phyloP scores from a whole-genome alignment of 208 protist species.

The Leishmania martiniquensis region DNA sequence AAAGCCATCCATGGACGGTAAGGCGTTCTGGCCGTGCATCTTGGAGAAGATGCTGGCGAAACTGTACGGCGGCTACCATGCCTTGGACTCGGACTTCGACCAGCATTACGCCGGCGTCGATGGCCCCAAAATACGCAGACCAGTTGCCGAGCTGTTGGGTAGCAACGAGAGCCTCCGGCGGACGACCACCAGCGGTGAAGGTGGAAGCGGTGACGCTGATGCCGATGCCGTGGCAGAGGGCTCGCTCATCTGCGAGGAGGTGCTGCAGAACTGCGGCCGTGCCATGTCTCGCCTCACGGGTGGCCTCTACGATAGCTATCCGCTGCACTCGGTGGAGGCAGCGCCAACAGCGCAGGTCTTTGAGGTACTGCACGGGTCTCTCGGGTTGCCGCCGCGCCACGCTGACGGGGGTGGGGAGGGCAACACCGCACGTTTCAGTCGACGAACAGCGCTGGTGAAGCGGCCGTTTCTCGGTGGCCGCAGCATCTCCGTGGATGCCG shows the following conservation, averaged over 20 bases:
- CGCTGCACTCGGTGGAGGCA: conserved; percentile 23
- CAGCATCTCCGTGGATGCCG: conserved; percentile 2
- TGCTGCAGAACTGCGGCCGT: conserved; percentile 23
- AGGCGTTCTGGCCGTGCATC: conserved; percentile 75
- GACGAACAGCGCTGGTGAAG: neutral
- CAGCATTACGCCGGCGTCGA: conserved; percentile 24
- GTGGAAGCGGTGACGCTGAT: neutral
- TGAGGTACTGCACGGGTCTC: conserved; percentile 10
- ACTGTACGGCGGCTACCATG: conserved; percentile 78
- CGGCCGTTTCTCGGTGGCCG: neutral
- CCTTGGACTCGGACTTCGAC: conserved; percentile 48
- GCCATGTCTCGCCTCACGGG: conserved; percentile 24
- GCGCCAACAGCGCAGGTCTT: conserved; percentile 2
- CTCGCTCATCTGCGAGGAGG: conserved; percentile 1
- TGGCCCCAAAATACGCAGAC: conserved; percentile 19
- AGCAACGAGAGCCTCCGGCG: conserved; percentile 38
- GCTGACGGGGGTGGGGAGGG: neutral
- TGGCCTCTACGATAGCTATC: conserved; percentile 29
- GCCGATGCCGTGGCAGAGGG: neutral
- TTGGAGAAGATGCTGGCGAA: conserved; percentile 90
- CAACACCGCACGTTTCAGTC: neutral
- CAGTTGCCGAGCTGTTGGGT: conserved; percentile 20
- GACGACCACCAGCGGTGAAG: conserved; percentile 11
- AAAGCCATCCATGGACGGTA: conserved; percentile 34
- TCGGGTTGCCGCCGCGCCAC: neutral